These are phyloP conservation scores for Phytopythium delawarense DNA, from an alignment of 352 stramenopile species.

Conservation along the genomic window DNA sequence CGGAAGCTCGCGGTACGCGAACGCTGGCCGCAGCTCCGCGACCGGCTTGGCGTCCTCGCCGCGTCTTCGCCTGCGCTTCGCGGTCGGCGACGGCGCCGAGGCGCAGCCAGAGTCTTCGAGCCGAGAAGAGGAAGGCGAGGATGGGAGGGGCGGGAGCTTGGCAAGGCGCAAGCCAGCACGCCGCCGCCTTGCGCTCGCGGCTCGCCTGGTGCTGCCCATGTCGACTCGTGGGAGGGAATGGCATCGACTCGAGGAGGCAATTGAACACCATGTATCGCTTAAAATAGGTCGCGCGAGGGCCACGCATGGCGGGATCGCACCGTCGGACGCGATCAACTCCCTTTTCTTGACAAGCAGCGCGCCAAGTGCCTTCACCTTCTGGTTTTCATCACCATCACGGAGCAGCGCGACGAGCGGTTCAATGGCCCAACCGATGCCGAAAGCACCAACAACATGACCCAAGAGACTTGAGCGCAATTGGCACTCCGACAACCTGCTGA, in stretches of 20 bases:
- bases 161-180: slow-evolving; percentile 18
- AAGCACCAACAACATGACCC: too few species aligned
- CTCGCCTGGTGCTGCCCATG: slow-evolving; percentile 2
- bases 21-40: slow-evolving; percentile 34
- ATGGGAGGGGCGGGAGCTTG: slow-evolving; percentile 17
- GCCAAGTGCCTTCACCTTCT: too few species aligned
- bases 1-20: slow-evolving; percentile 60
- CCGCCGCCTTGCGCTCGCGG: neutral
- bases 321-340: too few species aligned
- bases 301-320: too few species aligned
- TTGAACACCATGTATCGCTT: too few species aligned
- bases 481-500: too few species aligned
- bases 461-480: too few species aligned
- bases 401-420: too few species aligned
- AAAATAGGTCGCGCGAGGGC: too few species aligned
- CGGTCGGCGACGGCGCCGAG: neutral
- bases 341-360: neutral
- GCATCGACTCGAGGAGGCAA: neutral
- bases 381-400: too few species aligned
- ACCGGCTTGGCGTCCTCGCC: slow-evolving; percentile 5
- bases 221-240: neutral
- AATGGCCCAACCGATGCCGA: too few species aligned
- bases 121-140: neutral
- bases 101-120: neutral
- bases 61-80: neutral